Evolutionary conservation across 352 stramenopile genomes (phyloP).

Genomic region (Globisporangium cederbergense): DNA sequence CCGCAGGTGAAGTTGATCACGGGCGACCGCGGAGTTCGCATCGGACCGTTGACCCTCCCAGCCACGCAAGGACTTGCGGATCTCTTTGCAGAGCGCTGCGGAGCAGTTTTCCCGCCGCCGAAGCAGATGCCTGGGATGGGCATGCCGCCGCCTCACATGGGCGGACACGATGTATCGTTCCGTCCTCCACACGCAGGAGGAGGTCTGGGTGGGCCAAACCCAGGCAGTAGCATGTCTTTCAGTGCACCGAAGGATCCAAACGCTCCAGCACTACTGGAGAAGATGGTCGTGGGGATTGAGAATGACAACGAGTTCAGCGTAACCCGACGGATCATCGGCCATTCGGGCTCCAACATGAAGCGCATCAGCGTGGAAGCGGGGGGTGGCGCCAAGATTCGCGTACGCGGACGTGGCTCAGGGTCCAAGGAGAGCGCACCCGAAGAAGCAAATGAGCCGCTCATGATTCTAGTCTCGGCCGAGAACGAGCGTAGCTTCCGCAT

Average conservation of each 20-base stretch:
- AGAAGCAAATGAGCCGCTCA: constrained; percentile 74
- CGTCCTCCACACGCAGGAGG: constrained; percentile 9
- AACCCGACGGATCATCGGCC: constrained; percentile 81
- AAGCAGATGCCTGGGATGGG: constrained; percentile 22
- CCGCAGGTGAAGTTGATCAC: constrained; percentile 68
- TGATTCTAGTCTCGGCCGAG: constrained; percentile 81
- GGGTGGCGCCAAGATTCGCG: constrained; percentile 79
- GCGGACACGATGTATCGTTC: constrained; percentile 7
- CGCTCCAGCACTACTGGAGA: constrained; percentile 50
- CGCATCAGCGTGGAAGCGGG: constrained; percentile 81
- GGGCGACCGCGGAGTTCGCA: constrained; percentile 52
- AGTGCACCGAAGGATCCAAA: constrained; percentile 17
- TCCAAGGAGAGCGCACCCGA: constrained; percentile 70
- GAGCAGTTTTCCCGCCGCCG: constrained; percentile 36
- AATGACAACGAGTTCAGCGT: constrained; percentile 84
- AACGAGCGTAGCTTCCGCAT: constrained; percentile 84
- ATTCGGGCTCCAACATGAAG: constrained; percentile 80
- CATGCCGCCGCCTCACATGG: constrained; percentile 22
- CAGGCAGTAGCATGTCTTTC: background rate
- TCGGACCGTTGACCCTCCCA: constrained; percentile 58
- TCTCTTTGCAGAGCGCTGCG: constrained; percentile 68
- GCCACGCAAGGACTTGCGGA: constrained; percentile 70
- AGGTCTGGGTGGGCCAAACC: constrained; percentile 5
- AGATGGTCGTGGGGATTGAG: constrained; percentile 83
- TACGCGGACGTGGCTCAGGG: constrained; percentile 77